A percentile compares a stretch with the other conserved stretches of the same genome.
Conservation (phyloP, 257 asterid genomes). For the Avicennia marina region DNA sequence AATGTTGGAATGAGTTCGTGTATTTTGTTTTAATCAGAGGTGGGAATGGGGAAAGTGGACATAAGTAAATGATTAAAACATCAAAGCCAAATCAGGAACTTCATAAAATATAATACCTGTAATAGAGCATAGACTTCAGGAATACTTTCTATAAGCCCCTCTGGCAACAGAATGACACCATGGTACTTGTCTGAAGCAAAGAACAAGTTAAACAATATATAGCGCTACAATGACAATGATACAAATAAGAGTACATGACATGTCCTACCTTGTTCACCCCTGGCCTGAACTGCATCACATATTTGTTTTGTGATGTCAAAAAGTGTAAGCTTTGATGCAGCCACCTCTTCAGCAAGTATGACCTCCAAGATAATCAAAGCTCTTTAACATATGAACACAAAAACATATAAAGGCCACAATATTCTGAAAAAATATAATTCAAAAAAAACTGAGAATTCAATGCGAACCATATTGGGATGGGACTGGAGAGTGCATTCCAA, state of each 20-base stretch:
- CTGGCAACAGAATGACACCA: conserved; percentile 91
- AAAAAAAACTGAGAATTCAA: neutral
- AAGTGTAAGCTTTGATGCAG: conserved; percentile 92
- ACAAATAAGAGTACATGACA: conserved; percentile 11
- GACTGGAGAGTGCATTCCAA: conserved; percentile 97
- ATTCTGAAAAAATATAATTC: neutral
- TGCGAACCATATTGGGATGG: conserved; percentile 92
- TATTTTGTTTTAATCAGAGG: too few species aligned
- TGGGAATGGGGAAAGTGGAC: too few species aligned
- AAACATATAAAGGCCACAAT: too few species aligned
- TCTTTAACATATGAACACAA: too few species aligned
- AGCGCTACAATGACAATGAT: conserved; percentile 4
- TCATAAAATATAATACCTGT: conserved; percentile 55
- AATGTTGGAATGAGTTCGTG: too few species aligned
- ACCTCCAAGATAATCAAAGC: conserved; percentile 41
- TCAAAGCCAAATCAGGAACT: too few species aligned
- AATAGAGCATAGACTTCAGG: conserved; percentile 91
- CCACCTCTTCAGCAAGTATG: conserved; percentile 96
- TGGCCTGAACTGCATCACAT: conserved; percentile 96
- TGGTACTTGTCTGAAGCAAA: conserved; percentile 72
- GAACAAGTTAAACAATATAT: conserved; percentile 16
- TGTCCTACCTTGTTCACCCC: conserved; percentile 73
- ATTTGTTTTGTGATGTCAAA: conserved; percentile 91
- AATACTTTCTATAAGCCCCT: conserved; percentile 95
- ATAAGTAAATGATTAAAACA: too few species aligned